Evolutionary conservation across 495 filamentous ascomycete species (phyloP), one percentile per base, ranked within the genome.

Genomic region (Hypoxylon lenormandii): DNA sequence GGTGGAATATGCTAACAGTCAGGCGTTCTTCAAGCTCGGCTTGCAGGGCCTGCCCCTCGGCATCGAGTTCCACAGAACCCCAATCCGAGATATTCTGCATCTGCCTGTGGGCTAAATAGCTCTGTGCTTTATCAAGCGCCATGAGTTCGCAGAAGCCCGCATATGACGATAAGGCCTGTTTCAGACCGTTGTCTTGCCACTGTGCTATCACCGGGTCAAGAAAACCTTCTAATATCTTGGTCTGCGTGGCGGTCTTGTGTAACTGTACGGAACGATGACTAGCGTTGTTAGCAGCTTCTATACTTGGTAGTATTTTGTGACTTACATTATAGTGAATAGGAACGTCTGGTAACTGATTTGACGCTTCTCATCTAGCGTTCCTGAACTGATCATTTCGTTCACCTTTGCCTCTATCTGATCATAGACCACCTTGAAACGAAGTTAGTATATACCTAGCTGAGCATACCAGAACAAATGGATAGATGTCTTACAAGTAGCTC

Each of bases 261-360:
- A 97, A 82, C 49, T 87, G 90, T 48, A 83, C 89, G 37, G 91
- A 87, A 23, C 95, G 93, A 79, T 97, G 95, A 54, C 88, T 90
- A 63, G 1, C 4, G 18, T 46, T 13, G 22, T 61, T 33, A 70
- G 60, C 49, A 53, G 48, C 60, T 19, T 22, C 13, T 23, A 28
- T 21, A 12, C 12, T n/a, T 23, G 22, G 21, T 19, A 8, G 8
- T 36, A 11, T 5, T 18, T 15, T 42, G n/a, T 23, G 21, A 53
- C 79, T 76, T 84, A 91, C 91, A 94, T 89, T 67, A 99, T 97
- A 11, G 95, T 96, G 64, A 98, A 93, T 3, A 99, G 81, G 77
- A 97, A 87, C 71, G 89, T 87, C 81, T 90, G 85, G 81, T 92
- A 83, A 0, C 83, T 82, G 23, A 86, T 81, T 45, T 86, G 82